Evolutionary conservation across 768 basidiomycete genomes (phyloP), one percentile per base, ranked within the genome.

Genomic region (Rhodotorula sphaerocarpa): DNA sequence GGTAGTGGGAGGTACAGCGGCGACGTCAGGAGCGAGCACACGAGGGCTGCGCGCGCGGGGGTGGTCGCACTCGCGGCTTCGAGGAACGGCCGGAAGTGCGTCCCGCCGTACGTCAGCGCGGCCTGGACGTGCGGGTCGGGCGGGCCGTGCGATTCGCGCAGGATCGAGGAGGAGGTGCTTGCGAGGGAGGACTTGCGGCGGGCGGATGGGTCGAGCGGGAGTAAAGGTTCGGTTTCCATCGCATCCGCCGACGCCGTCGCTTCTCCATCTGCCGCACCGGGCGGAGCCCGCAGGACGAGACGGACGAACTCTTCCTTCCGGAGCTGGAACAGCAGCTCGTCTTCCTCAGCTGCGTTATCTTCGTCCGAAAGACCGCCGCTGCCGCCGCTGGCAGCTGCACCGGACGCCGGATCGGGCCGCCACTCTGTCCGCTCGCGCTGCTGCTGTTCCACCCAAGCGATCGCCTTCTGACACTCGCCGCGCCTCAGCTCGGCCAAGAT

Each of bases 241-340:
- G 48, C 41, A 16, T 14, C 27, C 27, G 52, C 27, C 18, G 39
- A 12, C 16, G 27, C 11, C 9, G 25, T 3, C 6, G 36, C 9
- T 18, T 12, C 51, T 3, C 6, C 6, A 21, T 41, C 27, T 9
- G 52, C 41, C 34, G 21, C 33, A 21, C 36, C 20, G 14, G n/a
- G n/a, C 30, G 39, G 20, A 5, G 9, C 10, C 34, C 55, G 23
- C 51, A 70, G 78, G 25, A 92, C 80, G 15, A 93, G 78, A 6
- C 84, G 84, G 57, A 95, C 81, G 74, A 88, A 96, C 74, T 90
- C 86, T 15, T 89, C 90, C 31, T 89, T 87, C 70, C 96, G 89
- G 31, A 97, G 81, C 72, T 86, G 79, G 73, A 93, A 99, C 70
- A 90, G 88, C 16, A 99, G 81, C 0, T 82, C 36, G 86, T 84